These are phyloP conservation scores for Secale cereale DNA, from an alignment of 176 grass and related monocot species.

Conservation along the genomic window DNA sequence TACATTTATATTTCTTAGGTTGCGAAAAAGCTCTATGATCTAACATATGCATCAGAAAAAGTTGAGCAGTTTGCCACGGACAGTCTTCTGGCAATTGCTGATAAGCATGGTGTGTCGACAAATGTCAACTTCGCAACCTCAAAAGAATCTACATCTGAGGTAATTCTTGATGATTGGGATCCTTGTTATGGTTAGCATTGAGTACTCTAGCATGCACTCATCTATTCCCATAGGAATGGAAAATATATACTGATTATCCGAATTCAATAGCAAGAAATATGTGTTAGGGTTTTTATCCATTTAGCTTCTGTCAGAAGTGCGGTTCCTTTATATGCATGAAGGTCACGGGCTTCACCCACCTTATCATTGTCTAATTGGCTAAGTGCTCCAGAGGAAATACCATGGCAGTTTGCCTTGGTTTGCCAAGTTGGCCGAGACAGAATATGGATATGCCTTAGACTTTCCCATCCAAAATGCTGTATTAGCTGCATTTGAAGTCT, in stretches of 20 bases:
- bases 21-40: slow-evolving; percentile 75
- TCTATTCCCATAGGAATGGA: slow-evolving; percentile 1
- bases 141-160: slow-evolving; percentile 46
- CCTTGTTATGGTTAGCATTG: background rate
- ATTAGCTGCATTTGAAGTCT: slow-evolving; percentile 3
- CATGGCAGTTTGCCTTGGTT: background rate
- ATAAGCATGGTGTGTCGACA: slow-evolving; percentile 39
- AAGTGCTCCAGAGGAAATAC: background rate
- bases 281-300: background rate
- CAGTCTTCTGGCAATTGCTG: slow-evolving; percentile 65
- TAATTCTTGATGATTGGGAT: slow-evolving; percentile 36
- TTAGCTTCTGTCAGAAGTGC: background rate
- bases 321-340: background rate
- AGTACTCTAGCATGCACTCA: background rate
- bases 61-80: slow-evolving; percentile 81
- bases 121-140: slow-evolving; percentile 34
- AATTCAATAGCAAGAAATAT: slow-evolving; percentile 2
- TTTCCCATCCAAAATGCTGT: background rate
- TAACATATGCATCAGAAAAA: slow-evolving; percentile 63
- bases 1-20: slow-evolving; percentile 47
- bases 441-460: background rate
- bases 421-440: background rate
- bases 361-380: background rate
- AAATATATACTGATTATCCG: background rate
- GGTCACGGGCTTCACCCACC: background rate